Percentiles rank a stretch among this genome's conserved stretches.
Evolutionary conservation across 163 green algal genomes (phyloP).

Genomic region (Scenedesmus sp.): DNA sequence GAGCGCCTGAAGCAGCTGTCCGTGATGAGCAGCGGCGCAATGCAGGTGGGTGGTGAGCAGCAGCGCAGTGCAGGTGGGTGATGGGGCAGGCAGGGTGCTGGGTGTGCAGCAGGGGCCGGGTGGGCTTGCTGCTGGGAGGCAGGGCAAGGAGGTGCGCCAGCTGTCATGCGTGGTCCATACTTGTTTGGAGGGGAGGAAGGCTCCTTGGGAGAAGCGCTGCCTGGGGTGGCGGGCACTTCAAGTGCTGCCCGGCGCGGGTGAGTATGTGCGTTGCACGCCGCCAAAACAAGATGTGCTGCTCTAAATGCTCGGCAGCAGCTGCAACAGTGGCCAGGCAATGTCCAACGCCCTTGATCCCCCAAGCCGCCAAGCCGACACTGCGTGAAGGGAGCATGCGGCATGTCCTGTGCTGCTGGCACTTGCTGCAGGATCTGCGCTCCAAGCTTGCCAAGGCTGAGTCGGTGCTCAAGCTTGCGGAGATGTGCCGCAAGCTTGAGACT

Average conservation of each 20-base stretch:
- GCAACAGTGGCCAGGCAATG: too few relatives aligned
- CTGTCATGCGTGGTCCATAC: too few relatives aligned
- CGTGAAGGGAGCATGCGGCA: background rate
- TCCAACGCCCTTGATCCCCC: too few relatives aligned
- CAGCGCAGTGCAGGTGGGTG: background rate
- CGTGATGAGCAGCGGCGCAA: slow-evolving; percentile 46
- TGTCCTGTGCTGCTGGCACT: background rate
- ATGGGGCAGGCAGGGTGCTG: background rate
- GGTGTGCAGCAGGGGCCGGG: background rate
- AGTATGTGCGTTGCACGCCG: too few relatives aligned
- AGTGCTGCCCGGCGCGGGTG: too few relatives aligned
- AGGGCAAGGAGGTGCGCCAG: too few relatives aligned
- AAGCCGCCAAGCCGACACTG: too few relatives aligned
- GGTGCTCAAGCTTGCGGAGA: slow-evolving; percentile 85
- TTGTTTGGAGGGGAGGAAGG: too few relatives aligned
- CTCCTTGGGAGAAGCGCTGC: too few relatives aligned
- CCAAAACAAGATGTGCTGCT: too few relatives aligned
- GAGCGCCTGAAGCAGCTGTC: slow-evolving; percentile 66
- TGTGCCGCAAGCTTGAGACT: slow-evolving; percentile 86
- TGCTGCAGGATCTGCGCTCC: slow-evolving; percentile 48
- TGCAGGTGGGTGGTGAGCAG: slow-evolving; percentile 28
- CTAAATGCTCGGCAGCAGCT: too few relatives aligned
- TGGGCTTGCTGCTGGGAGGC: background rate
- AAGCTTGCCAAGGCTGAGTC: slow-evolving; percentile 68
- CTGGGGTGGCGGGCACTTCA: too few relatives aligned